phyloP scores from a whole-genome alignment of 2,329 filamentous ascomycete genomes.

The Aspergillus pseudoviridinutans region DNA sequence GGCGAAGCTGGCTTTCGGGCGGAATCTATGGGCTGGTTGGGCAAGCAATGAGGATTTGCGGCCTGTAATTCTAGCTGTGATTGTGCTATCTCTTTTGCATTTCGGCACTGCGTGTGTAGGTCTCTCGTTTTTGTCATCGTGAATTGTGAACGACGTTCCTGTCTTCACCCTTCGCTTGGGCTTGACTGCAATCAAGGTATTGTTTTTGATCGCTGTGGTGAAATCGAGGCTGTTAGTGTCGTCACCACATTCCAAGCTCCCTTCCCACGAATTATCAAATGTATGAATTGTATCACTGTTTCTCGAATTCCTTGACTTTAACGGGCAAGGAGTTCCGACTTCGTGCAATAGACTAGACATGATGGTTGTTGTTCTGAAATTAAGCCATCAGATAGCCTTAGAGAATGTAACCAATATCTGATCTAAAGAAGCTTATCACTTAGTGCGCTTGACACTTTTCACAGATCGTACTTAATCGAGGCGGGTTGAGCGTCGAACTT shows the following conservation, averaged over 20 bases:
- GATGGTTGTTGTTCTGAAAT: background rate
- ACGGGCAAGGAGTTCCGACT: conserved; percentile 32
- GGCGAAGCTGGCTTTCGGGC: conserved; percentile 29
- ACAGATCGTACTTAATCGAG: background rate
- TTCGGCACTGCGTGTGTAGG: conserved; percentile 6
- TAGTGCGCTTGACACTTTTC: background rate
- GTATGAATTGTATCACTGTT: conserved; percentile 15
- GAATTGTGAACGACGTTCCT: conserved; percentile 33
- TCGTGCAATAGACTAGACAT: conserved; percentile 26
- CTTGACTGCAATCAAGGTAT: conserved; percentile 26
- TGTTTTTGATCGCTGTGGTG: conserved; percentile 35
- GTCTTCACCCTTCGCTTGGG: conserved; percentile 26
- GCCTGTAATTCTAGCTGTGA: conserved; percentile 7
- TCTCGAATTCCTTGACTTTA: conserved; percentile 19
- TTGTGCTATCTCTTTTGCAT: conserved; percentile 16
- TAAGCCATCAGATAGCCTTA: background rate
- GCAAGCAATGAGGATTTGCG: conserved; percentile 35
- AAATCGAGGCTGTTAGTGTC: conserved; percentile 39
- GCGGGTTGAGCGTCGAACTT: background rate
- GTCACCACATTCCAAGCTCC: conserved; percentile 24
- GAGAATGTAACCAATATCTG: background rate
- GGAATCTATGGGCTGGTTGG: conserved; percentile 40
- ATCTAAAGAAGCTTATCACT: background rate
- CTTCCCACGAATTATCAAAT: conserved; percentile 23
- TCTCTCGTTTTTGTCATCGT: conserved; percentile 31